Conservation (phyloP, 371 early-diverging fungal species). For the Batkoa obscura region DNA sequence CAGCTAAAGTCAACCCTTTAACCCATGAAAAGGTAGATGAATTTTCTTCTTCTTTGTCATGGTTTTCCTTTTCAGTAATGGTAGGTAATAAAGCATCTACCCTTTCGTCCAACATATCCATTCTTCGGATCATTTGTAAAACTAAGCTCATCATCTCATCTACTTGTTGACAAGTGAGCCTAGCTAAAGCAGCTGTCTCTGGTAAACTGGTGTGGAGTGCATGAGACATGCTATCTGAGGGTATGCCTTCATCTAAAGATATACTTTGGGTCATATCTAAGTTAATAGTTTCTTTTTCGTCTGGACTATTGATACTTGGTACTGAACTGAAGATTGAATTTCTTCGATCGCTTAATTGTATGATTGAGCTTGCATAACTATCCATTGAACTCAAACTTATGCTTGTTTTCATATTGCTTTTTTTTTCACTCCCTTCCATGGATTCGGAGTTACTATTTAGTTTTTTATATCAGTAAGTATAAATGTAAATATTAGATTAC, state of each 20-base stretch:
- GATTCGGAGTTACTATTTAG: no score
- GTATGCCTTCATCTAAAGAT: neutral
- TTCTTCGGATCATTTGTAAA: conserved; percentile 2
- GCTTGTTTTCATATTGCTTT: no score
- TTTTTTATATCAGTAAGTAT: no score
- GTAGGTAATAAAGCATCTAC: neutral
- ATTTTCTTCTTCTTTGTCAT: no score
- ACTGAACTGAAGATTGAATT: neutral
- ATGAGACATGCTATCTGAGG: neutral
- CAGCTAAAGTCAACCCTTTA: no score
- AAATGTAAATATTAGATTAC: no score
- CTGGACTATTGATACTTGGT: neutral
- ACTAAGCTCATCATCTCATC: conserved; percentile 6
- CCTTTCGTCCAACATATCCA: conserved; percentile 1
- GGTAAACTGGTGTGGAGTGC: neutral
- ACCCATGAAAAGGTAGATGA: no score
- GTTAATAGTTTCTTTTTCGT: neutral
- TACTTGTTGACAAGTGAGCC: conserved; percentile 1
- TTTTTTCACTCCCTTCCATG: no score
- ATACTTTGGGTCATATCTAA: neutral
- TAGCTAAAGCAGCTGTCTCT: conserved; percentile 3
- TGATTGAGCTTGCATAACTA: neutral
- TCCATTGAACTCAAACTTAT: neutral
- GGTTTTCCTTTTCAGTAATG: no score
- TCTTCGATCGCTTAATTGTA: neutral